Conservation (phyloP, 331 rosid species). For the Spiraea crenata region DNA sequence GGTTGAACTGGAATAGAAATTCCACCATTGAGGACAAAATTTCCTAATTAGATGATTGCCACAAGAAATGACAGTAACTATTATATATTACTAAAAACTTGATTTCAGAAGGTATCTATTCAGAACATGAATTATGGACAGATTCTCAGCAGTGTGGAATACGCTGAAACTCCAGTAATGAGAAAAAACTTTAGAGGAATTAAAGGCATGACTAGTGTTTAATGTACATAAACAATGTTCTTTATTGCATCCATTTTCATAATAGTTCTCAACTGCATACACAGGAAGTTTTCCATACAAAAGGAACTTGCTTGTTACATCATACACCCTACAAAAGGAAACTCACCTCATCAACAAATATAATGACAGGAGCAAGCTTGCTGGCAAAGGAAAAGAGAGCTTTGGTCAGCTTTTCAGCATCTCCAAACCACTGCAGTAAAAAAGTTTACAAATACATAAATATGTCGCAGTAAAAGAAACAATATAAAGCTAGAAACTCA, state of each 20-base stretch:
- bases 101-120: no score
- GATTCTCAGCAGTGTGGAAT: no score
- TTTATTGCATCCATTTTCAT: not conserved
- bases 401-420: conserved; percentile 95
- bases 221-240: no score
- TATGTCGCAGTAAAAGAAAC: not conserved
- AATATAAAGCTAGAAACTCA: not conserved
- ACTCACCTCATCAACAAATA: conserved; percentile 94
- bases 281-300: not conserved
- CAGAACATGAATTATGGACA: no score
- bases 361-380: conserved; percentile 95
- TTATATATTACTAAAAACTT: no score
- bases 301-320: not conserved
- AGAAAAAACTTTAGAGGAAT: no score
- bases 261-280: not conserved
- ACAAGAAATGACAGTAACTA: no score
- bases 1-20: not conserved
- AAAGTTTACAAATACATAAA: conserved; percentile 28
- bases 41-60: no score
- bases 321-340: not conserved
- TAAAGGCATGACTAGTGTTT: no score
- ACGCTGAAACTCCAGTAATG: no score
- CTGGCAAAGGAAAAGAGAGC: conserved; percentile 97
- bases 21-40: no score
- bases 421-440: conserved; percentile 84